phyloP scores from a whole-genome alignment of 108 stramenopile species.

The Fragilaria radians region DNA sequence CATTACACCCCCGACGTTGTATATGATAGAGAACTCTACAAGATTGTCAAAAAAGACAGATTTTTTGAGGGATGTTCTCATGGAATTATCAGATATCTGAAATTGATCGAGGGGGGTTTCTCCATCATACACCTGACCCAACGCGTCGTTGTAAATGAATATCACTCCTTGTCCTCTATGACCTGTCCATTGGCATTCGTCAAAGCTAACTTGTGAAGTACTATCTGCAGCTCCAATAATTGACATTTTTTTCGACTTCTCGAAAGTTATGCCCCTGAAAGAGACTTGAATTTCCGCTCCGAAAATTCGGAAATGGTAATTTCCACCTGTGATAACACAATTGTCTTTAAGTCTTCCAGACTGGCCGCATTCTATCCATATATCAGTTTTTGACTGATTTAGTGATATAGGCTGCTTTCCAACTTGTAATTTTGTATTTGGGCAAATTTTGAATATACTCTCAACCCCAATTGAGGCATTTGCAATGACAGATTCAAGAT shows the following conservation, averaged over 20 bases:
- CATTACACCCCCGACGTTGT: neutral
- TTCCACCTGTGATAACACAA: neutral
- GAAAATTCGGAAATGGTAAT: neutral
- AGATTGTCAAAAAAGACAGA: neutral
- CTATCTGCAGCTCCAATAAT: neutral
- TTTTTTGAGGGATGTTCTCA: neutral
- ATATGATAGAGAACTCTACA: neutral
- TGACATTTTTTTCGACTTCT: neutral
- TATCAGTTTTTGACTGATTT: neutral
- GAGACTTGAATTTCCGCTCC: neutral
- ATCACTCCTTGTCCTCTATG: neutral
- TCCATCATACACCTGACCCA: neutral
- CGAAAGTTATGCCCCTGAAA: neutral
- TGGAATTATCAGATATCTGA: neutral
- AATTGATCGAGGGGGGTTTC: neutral
- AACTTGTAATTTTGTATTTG: neutral
- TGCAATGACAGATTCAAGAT: neutral
- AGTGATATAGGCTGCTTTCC: neutral
- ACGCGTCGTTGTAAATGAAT: neutral
- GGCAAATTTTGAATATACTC: neutral
- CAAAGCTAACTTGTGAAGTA: neutral
- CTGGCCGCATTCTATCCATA: neutral
- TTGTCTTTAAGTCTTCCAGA: neutral
- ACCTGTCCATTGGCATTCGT: conserved; percentile 1
- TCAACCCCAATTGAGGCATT: neutral